Evolutionary conservation across 2,329 filamentous ascomycete species (phyloP), one percentile per base, ranked within the genome.

Genomic region (Rugonectria rugulosa): DNA sequence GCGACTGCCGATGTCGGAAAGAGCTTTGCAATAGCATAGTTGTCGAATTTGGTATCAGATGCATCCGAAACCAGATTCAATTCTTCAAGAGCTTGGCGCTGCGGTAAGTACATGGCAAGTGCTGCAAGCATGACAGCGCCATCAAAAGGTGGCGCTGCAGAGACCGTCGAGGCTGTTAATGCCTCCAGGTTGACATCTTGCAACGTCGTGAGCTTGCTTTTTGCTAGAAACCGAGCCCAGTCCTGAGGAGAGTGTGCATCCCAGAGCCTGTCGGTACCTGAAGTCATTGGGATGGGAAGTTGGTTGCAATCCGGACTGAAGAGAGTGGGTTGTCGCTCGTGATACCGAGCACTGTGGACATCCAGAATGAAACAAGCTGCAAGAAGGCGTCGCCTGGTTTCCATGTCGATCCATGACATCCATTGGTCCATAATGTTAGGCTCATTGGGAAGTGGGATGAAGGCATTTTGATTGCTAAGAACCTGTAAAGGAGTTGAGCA

Each of bases 331-430:
- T 73, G 74, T 59, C 82, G 80, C 68, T 86, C 80, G 47, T 81
- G 76, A 62, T 83, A 86, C 58, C 80, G 73, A 58, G 81, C 78
- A 64, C 81, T 77, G 57, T 86, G 83, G 6, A 80, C 74, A 65
- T 87, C 84, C 52, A 84, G 72, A 48, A 84, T 70, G 68, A 86
- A 84, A 70, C 82, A 86, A 12, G 78, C 79, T 27, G 80, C 75
- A n/a, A 85, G 71, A 23, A 87, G 75, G 36, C 84, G 79, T 51
- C 81, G 79, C 50, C 74, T 75, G 7, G 80, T 74, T 69, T 87
- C 84, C 44, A 71, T 68, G 40, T 79, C 71, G 34, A 85, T 68
- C 84, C 84, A 87, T 56, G 70, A 64, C 32, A 71, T 73, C 84
- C 84, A 86, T 41, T 73, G 73, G 54, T 71, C 70, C 26, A 73